These are phyloP conservation scores for Hymenoscyphus salicellus DNA, from an alignment of 2,329 filamentous ascomycete genomes.

Conservation along the genomic window DNA sequence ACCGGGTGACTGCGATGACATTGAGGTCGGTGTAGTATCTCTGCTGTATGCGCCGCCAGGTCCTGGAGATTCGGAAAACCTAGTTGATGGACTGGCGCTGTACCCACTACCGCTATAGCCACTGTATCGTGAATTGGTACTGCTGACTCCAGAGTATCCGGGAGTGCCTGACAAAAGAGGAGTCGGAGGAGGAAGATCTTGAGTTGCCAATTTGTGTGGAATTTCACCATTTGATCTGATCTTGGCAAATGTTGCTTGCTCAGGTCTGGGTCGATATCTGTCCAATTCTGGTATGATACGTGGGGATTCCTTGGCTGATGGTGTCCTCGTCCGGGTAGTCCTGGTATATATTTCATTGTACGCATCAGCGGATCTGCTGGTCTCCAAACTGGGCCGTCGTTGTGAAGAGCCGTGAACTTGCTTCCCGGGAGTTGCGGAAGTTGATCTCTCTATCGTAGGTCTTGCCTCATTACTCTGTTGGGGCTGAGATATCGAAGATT, in stretches of 20 bases:
- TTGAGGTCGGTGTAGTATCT: constrained; percentile 75
- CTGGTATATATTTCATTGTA: constrained; percentile 43
- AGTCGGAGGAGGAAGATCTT: constrained; percentile 64
- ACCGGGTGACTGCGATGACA: constrained; percentile 70
- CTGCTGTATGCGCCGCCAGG: constrained; percentile 70
- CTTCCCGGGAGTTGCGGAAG: constrained; percentile 24
- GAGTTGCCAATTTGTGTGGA: constrained; percentile 57
- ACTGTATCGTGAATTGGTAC: constrained; percentile 43
- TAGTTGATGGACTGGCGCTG: constrained; percentile 70
- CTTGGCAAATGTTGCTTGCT: constrained; percentile 35
- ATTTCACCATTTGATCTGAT: constrained; percentile 43
- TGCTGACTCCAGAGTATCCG: constrained; percentile 34
- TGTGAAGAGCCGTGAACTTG: constrained; percentile 18
- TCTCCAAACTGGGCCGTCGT: constrained; percentile 25
- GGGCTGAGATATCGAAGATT: constrained; percentile 42
- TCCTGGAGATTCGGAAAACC: constrained; percentile 69
- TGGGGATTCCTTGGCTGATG: constrained; percentile 32
- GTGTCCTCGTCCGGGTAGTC: constrained; percentile 19
- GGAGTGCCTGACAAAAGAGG: constrained; percentile 58
- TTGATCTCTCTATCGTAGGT: constrained; percentile 27
- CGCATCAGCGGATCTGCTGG: constrained; percentile 31
- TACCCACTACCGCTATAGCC: constrained; percentile 46
- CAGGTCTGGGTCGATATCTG: constrained; percentile 52
- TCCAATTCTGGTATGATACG: constrained; percentile 57
- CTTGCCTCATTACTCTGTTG: constrained; percentile 35